Percentiles rank a stretch among this genome's conserved stretches.
phyloP scores from a whole-genome alignment of 148 eudicot species.

The Talinum fruticosum region DNA sequence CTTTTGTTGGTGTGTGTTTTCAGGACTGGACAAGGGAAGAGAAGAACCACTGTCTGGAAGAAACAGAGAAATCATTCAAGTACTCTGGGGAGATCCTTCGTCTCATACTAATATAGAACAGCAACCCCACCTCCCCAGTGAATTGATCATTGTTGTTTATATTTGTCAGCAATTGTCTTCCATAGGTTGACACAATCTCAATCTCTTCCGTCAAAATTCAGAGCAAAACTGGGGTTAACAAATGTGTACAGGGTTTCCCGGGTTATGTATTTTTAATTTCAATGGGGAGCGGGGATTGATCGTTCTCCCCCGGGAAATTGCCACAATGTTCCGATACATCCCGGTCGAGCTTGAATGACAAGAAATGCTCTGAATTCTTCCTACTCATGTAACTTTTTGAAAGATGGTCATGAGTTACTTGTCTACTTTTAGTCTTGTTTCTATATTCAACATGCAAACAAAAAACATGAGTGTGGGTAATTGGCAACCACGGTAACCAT shows the following conservation, averaged over 20 bases:
- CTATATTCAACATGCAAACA: too few relatives aligned
- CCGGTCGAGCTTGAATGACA: neutral
- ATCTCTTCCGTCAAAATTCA: neutral
- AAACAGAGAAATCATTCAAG: constrained; percentile 91
- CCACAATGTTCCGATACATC: neutral
- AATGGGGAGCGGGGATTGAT: neutral
- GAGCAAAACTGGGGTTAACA: constrained; percentile 1
- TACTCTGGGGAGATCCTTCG: constrained; percentile 74
- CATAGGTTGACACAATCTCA: neutral
- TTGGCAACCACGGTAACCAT: too few relatives aligned
- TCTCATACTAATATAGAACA: constrained; percentile 55
- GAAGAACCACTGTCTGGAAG: constrained; percentile 92
- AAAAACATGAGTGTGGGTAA: too few relatives aligned
- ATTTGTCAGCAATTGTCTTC: neutral
- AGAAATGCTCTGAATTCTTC: too few relatives aligned
- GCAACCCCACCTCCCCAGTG: neutral
- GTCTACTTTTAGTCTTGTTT: too few relatives aligned
- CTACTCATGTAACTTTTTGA: too few relatives aligned
- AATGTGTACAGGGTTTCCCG: constrained; percentile 14
- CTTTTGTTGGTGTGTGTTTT: constrained; percentile 6
- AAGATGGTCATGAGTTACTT: too few relatives aligned
- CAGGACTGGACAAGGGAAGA: constrained; percentile 94
- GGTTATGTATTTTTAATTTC: neutral
- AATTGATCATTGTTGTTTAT: constrained; percentile 9
- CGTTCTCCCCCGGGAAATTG: neutral